Evolutionary conservation across 1,284 basidiomycete genomes (phyloP), one percentile per base, ranked within the genome.

Genomic region (Pseudozyma pruni): DNA sequence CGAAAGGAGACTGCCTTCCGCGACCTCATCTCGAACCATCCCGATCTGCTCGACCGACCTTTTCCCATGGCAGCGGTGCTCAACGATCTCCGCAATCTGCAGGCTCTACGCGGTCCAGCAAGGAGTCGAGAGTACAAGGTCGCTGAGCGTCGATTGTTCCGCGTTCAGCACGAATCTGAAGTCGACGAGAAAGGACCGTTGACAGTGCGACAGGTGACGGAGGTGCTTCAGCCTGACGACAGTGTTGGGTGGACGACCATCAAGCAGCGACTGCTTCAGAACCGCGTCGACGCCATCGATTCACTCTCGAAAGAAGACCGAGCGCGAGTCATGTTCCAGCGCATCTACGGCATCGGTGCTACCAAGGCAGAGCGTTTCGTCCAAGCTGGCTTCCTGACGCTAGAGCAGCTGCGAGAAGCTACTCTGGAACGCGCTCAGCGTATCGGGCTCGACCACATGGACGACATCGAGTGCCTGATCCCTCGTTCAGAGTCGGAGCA

Each of bases 61-160:
- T 67, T 67, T 23, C 63, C 63, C 3, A 67, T 67, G 63, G 25
- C 51, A 2, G 50, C 56, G 1, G 63, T 67, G 8, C 52, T 67
- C 47, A 50, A 67, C 51, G 63, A 67, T 16, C 47, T 67, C 10
- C 56, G 63, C 44, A 67, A 67, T 25, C 16, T 60, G 19, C 63
- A 67, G 17, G 63, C 57, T 1, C 57, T 54, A 8, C 38, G 48
- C 38, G 57, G 52, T 3, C 16, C 42, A 1, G 31, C 56, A 7
- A 41, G 33, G 19, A 35, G 34, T 29, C 57, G 52, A 17, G 57
- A 60, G 4, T 67, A 67, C 48, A 59, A 60, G 34, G 31, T 60
- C 4, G 63, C 57, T 9, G 63, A 60, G 29, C 56, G 63, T 32
- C 58, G 63, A n/a, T 52, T 67, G 2, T 67, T 55, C 16, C 56